These are phyloP conservation scores for Spencermartinsiella ligniputridi DNA, from an alignment of 1,139 yeast species.

Conservation along the genomic window DNA sequence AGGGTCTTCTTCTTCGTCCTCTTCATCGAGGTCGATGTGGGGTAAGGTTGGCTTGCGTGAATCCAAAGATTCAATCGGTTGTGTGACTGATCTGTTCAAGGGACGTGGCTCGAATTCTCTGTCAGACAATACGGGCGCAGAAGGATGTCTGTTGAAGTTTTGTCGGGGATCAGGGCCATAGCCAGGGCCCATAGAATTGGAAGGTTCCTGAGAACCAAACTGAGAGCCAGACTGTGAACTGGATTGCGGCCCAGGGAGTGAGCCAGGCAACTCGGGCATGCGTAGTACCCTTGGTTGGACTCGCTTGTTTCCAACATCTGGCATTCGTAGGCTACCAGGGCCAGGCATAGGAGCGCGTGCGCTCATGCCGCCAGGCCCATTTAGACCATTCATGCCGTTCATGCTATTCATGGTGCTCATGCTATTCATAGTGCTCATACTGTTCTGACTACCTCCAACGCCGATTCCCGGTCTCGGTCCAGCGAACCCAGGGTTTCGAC, in stretches of 20 bases:
- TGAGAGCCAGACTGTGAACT: neutral
- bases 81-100: neutral
- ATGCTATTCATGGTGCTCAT: neutral
- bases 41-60: slow-evolving; percentile 3
- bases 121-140: neutral
- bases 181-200: neutral
- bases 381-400: neutral
- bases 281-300: neutral
- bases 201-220: neutral
- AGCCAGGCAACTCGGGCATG: neutral
- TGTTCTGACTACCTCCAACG: neutral
- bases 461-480: neutral
- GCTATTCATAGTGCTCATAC: neutral
- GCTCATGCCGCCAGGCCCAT: neutral
- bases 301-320: neutral
- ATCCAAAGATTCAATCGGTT: neutral
- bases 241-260: too few relatives aligned
- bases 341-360: neutral
- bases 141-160: neutral
- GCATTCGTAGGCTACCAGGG: neutral
- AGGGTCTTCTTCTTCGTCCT: neutral
- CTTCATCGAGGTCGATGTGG: neutral
- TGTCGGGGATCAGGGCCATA: neutral
- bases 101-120: neutral
- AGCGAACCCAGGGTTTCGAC: neutral